Evolutionary conservation across 2,329 filamentous ascomycete species (phyloP).

Genomic region (Monosporascus sp.): DNA sequence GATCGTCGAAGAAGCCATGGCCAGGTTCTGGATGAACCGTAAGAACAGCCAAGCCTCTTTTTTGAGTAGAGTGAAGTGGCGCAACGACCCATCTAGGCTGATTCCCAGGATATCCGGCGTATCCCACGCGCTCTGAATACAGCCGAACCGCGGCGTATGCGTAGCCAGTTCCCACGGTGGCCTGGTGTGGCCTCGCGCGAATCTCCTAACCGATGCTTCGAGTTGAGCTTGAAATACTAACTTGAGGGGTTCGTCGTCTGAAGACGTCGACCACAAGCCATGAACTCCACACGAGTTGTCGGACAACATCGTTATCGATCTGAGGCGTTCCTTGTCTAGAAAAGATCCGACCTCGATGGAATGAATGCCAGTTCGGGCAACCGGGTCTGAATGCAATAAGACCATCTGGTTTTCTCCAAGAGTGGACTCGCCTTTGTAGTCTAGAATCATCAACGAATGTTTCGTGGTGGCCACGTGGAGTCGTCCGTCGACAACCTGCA

Average conservation of each 20-base stretch:
- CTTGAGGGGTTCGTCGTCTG: conserved; percentile 36
- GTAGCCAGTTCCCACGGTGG: conserved; percentile 42
- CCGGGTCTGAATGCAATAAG: conserved; percentile 41
- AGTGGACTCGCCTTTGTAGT: conserved; percentile 36
- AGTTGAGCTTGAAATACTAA: conserved; percentile 53
- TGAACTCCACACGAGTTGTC: conserved; percentile 42
- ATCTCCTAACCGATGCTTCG: conserved; percentile 51
- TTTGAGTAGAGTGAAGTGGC: conserved; percentile 64
- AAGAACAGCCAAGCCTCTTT: conserved; percentile 63
- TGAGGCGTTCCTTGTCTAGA: conserved; percentile 17
- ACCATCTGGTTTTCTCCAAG: conserved; percentile 31
- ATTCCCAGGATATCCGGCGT: conserved; percentile 57
- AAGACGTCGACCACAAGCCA: conserved; percentile 47
- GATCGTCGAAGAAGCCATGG: conserved; percentile 40
- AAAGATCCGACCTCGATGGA: conserved; percentile 39
- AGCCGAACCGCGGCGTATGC: conserved; percentile 35
- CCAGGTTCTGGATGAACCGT: conserved; percentile 67
- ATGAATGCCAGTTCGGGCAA: conserved; percentile 39
- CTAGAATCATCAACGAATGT: conserved; percentile 54
- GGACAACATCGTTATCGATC: conserved; percentile 42
- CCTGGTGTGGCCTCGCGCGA: conserved; percentile 49
- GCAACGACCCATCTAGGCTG: conserved; percentile 64
- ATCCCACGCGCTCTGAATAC: conserved; percentile 37
- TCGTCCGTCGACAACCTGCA: conserved; percentile 43
- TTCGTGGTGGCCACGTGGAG: conserved; percentile 47